These are phyloP conservation scores for Ganoderma meredithae DNA, from an alignment of 1,284 basidiomycete species.

Conservation along the genomic window DNA sequence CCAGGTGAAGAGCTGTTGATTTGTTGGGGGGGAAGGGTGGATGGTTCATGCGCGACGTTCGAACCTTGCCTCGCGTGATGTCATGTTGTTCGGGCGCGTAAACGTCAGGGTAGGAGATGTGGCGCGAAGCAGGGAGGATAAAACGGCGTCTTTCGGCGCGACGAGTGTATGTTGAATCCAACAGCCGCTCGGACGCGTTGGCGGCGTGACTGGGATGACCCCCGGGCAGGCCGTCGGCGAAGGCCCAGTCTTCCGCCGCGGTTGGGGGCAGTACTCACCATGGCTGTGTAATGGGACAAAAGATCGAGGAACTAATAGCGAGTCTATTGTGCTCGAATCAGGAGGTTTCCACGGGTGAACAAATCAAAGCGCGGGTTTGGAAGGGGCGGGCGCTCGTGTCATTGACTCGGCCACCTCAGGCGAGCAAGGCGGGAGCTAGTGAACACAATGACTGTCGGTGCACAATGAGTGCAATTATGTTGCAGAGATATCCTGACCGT, in stretches of 20 bases:
- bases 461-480: neutral
- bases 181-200: neutral
- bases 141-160: neutral
- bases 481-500: neutral
- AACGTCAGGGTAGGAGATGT: neutral
- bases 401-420: neutral
- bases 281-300: conserved; percentile 1
- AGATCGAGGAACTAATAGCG: neutral
- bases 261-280: neutral
- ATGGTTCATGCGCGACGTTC: neutral
- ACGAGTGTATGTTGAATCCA: neutral
- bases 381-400: neutral
- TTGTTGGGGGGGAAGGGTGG: no score
- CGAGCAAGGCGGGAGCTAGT: neutral
- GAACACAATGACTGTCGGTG: neutral
- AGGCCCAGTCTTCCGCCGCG: neutral
- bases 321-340: neutral
- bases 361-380: neutral
- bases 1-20: neutral
- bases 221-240: neutral
- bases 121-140: neutral
- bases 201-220: neutral
- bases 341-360: neutral
- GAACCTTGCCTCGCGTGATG: neutral
- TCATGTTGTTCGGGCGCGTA: neutral